Conservation (phyloP, 176 grass and related monocot species). For the Urochloa ruziziensis region DNA sequence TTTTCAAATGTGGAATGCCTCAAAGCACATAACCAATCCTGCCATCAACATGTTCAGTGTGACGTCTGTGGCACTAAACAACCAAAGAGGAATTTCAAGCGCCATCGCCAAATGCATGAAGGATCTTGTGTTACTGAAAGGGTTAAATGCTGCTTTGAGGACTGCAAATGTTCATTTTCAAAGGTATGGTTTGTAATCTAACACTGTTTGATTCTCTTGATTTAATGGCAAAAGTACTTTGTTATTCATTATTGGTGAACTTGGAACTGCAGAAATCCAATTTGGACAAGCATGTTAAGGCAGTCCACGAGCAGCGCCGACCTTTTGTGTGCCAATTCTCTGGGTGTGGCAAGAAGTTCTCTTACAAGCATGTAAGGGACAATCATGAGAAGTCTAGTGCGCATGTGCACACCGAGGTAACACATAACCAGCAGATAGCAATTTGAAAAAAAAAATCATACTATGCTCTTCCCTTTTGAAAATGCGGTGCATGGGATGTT, state of each 20-base stretch:
- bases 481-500: neutral
- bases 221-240: neutral
- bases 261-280: conserved; percentile 66
- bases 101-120: conserved; percentile 62
- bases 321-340: conserved; percentile 51
- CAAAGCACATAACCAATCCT: conserved; percentile 56
- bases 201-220: neutral
- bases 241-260: conserved; percentile 20
- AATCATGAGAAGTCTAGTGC: conserved; percentile 68
- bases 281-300: conserved; percentile 63
- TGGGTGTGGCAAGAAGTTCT: conserved; percentile 68
- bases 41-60: conserved; percentile 60
- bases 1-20: conserved; percentile 60
- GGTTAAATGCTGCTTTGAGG: conserved; percentile 59
- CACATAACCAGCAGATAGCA: neutral
- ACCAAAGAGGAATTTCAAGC: conserved; percentile 82
- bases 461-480: neutral
- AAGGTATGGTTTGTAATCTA: conserved; percentile 44
- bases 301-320: conserved; percentile 45
- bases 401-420: conserved; percentile 52
- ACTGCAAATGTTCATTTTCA: conserved; percentile 70
- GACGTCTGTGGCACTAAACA: conserved; percentile 63
- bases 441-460: neutral
- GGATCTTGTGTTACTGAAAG: conserved; percentile 29
- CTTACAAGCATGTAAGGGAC: conserved; percentile 83